A percentile compares a stretch with the other conserved stretches of the same genome.
Evolutionary conservation across 352 stramenopile species (phyloP).

Genomic region (Pythium phragmiticola): DNA sequence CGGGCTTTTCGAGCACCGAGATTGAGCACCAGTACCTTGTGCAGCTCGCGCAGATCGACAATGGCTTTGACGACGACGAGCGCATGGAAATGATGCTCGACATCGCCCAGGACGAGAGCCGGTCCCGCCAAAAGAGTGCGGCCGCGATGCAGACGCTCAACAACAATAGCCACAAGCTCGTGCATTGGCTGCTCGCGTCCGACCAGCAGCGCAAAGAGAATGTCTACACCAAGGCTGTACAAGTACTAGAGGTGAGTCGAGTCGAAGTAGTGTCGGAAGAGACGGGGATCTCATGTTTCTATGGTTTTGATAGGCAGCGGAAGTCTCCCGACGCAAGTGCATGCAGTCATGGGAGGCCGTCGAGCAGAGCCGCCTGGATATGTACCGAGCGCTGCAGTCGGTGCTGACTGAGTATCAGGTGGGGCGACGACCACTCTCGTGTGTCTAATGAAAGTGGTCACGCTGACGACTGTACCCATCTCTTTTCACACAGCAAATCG

Average conservation of each 20-base stretch:
- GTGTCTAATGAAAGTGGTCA: neutral
- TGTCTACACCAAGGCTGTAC: constrained; percentile 51
- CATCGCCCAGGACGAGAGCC: neutral
- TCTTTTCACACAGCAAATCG: constrained; percentile 54
- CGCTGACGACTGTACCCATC: no score
- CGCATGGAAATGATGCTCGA: constrained; percentile 14
- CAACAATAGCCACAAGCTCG: constrained; percentile 74
- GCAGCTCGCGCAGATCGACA: constrained; percentile 43
- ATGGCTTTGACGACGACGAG: constrained; percentile 21
- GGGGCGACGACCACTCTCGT: neutral
- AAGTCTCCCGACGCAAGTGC: constrained; percentile 63
- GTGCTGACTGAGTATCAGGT: constrained; percentile 85
- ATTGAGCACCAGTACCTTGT: constrained; percentile 70
- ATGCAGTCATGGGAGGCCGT: constrained; percentile 56
- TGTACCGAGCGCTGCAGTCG: constrained; percentile 66
- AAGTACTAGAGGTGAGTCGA: constrained; percentile 48
- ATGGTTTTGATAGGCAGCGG: constrained; percentile 39
- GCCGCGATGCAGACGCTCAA: constrained; percentile 42
- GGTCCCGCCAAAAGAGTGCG: constrained; percentile 23
- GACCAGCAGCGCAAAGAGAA: constrained; percentile 74
- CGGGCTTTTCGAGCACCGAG: constrained; percentile 64
- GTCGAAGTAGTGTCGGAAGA: neutral
- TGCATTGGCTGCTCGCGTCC: constrained; percentile 72
- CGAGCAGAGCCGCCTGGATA: constrained; percentile 61
- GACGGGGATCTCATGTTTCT: neutral